Evolutionary conservation across 495 filamentous ascomycete genomes (phyloP).

Genomic region (Aspergillus nidulans): DNA sequence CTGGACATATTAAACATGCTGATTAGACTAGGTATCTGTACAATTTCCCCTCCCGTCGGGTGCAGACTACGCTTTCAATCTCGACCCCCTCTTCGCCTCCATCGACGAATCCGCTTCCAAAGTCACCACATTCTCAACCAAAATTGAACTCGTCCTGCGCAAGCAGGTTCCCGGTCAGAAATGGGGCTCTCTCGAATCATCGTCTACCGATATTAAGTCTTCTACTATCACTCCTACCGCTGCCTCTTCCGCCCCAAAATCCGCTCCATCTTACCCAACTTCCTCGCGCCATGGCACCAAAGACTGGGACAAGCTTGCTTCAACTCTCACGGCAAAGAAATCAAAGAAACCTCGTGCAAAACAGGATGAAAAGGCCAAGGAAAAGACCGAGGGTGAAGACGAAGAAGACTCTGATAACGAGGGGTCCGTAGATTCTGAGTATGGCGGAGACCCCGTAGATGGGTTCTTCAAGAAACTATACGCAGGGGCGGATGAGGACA

Average conservation of each 20-base stretch:
- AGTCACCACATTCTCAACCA: constrained; percentile 65
- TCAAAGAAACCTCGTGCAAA: constrained; percentile 13
- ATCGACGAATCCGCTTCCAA: constrained; percentile 59
- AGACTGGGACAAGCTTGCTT: constrained; percentile 83
- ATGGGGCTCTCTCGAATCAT: constrained; percentile 67
- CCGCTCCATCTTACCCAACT: constrained; percentile 73
- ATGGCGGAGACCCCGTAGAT: constrained; percentile 70
- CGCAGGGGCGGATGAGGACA: constrained; percentile 71
- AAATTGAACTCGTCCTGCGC: constrained; percentile 74
- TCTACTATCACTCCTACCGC: constrained; percentile 10
- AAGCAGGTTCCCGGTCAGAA: constrained; percentile 67
- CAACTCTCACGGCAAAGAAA: constrained; percentile 49
- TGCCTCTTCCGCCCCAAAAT: constrained; percentile 12
- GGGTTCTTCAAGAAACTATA: constrained; percentile 91
- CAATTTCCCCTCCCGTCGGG: constrained; percentile 61
- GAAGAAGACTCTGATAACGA: constrained; percentile 40
- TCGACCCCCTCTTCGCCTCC: constrained; percentile 65
- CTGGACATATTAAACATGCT: constrained; percentile 7
- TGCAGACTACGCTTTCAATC: constrained; percentile 59
- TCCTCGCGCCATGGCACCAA: constrained; percentile 81
- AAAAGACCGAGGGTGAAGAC: constrained; percentile 14
- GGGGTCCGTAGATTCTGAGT: constrained; percentile 49
- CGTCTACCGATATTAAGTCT: constrained; percentile 28
- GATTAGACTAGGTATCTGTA: constrained; percentile 49
- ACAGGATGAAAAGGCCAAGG: neutral